Percentiles rank a stretch among this genome's conserved stretches.
These are phyloP conservation scores for Phialemoniopsis sp. DNA, from an alignment of 2,329 filamentous ascomycete species.

Conservation along the genomic window DNA sequence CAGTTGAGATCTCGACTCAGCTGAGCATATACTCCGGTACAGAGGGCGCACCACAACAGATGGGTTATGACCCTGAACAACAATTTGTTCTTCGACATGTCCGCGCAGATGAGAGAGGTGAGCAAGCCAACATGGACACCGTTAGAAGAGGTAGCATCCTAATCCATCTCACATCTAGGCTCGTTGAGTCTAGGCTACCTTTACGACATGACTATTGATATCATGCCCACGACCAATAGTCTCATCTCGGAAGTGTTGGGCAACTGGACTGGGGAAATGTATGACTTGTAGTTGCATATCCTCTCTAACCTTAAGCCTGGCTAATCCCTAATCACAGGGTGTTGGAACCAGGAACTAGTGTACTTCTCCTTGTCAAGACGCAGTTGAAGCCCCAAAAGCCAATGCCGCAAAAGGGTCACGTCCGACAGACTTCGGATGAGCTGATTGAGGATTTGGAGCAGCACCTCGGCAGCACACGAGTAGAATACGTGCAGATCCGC, in stretches of 20 bases:
- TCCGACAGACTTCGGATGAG: conserved; percentile 42
- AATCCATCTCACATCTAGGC: conserved; percentile 18
- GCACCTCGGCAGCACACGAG: conserved; percentile 43
- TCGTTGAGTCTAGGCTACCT: conserved; percentile 41
- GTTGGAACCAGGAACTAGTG: background rate
- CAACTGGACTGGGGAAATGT: conserved; percentile 38
- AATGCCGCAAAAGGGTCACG: conserved; percentile 2
- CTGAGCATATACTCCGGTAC: conserved; percentile 13
- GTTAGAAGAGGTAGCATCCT: too few relatives aligned
- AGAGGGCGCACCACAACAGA: conserved; percentile 4
- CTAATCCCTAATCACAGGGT: background rate
- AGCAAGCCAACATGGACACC: too few relatives aligned
- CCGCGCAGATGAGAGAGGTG: conserved; percentile 10
- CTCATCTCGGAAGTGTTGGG: conserved; percentile 41
- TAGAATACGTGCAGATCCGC: conserved; percentile 46
- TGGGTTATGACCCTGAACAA: conserved; percentile 4
- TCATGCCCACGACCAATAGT: conserved; percentile 35
- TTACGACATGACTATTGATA: conserved; percentile 41
- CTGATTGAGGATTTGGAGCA: conserved; percentile 56
- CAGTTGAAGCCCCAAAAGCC: conserved; percentile 19
- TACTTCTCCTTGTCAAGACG: conserved; percentile 44
- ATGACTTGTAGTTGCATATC: background rate
- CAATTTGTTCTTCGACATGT: background rate
- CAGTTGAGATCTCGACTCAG: conserved; percentile 41
- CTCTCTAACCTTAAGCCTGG: background rate